phyloP scores from a whole-genome alignment of 2,329 filamentous ascomycete species.

The Cladosporium velox region DNA sequence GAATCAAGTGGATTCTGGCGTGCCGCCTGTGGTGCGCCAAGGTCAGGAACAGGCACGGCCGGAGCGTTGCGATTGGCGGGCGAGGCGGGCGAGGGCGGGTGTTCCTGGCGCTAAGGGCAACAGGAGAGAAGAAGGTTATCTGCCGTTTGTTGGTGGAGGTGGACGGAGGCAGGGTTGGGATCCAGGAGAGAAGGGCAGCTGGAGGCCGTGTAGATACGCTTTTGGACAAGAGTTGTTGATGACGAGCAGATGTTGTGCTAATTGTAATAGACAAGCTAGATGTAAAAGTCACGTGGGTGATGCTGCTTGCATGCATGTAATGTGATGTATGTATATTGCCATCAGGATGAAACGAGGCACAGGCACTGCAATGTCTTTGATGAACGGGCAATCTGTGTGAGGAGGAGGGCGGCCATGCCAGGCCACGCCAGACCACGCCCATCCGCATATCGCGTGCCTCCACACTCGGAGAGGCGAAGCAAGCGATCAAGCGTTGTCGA shows the following conservation, averaged over 20 bases:
- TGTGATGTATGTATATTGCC: background rate
- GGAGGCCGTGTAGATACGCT: background rate
- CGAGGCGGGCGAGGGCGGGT: conserved; percentile 11
- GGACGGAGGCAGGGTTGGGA: background rate
- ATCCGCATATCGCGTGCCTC: background rate
- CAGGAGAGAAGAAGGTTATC: conserved; percentile 4
- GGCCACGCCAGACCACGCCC: background rate
- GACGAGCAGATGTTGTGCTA: background rate
- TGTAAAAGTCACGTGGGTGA: background rate
- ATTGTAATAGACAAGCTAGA: background rate
- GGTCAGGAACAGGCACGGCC: conserved; percentile 4
- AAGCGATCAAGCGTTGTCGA: background rate
- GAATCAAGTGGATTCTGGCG: background rate
- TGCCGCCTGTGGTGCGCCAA: background rate
- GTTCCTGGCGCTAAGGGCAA: conserved; percentile 18
- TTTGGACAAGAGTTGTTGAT: background rate
- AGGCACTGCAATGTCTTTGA: background rate
- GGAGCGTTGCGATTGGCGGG: conserved; percentile 12
- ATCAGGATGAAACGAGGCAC: background rate
- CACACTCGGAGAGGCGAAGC: conserved; percentile 7
- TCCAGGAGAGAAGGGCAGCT: background rate
- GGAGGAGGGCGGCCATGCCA: background rate
- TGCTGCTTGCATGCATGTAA: background rate
- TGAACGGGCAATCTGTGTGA: background rate
- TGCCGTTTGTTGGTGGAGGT: background rate